Evolutionary conservation across 495 filamentous ascomycete genomes (phyloP).

Genomic region (Tuber umbilicatum): DNA sequence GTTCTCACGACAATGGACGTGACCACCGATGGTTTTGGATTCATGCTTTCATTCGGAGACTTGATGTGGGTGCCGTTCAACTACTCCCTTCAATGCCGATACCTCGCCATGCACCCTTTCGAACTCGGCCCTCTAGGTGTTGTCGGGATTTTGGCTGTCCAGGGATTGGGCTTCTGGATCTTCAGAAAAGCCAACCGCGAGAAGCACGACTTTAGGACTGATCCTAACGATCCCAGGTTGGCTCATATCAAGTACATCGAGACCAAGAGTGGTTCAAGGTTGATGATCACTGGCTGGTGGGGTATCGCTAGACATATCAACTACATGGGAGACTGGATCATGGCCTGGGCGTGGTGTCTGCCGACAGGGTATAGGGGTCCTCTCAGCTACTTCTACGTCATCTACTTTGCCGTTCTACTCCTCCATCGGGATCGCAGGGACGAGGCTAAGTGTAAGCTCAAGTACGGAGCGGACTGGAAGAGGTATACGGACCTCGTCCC

Average conservation of each 20-base stretch:
- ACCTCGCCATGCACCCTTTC: constrained; percentile 75
- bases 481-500: constrained; percentile 76
- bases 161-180: constrained; percentile 69
- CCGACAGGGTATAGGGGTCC: constrained; percentile 83
- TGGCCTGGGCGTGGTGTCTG: constrained; percentile 85
- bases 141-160: constrained; percentile 56
- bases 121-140: constrained; percentile 62
- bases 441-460: constrained; percentile 82
- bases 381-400: constrained; percentile 89
- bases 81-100: constrained; percentile 81
- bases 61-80: constrained; percentile 89
- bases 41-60: constrained; percentile 95
- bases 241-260: constrained; percentile 78
- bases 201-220: constrained; percentile 87
- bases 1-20: constrained; percentile 96
- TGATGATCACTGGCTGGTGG: constrained; percentile 93
- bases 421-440: constrained; percentile 87
- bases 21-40: constrained; percentile 89
- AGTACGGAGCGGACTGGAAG: constrained; percentile 93
- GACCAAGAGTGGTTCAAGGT: constrained; percentile 70
- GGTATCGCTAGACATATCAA: constrained; percentile 89
- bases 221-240: constrained; percentile 75
- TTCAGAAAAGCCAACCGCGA: constrained; percentile 88
- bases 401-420: constrained; percentile 86
- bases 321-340: constrained; percentile 95